Base-by-base conservation (phyloP, 2,329 filamentous ascomycete species). In the Coniella lustricola region DNA sequence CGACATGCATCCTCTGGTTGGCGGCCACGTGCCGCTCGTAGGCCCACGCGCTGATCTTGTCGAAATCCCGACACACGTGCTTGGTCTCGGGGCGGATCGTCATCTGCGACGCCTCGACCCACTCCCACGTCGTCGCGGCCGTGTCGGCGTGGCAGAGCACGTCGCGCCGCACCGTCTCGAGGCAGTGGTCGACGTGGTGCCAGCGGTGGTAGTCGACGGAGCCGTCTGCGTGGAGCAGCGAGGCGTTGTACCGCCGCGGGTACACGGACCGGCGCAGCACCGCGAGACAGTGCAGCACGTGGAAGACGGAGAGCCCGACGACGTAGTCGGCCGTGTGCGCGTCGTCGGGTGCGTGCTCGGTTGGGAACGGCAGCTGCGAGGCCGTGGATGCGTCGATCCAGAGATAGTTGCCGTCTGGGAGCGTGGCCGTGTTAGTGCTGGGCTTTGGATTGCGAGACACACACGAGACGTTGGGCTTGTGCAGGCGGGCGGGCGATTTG, bases 161-260 rank as follows among this genome's bases (percentile, higher is more conserved):
- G 16, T 44, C 47, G n/a, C 47, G 47, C 4, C 47, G 34, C 14
- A 49, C 29, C 7, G 47, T 44, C 29, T 49, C 47, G 12, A 49
- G 41, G 35, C 47, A 49, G 31, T 49, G 47, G 17, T 49, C 47
- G 25, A 49, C 32, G 18, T 49, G 47, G 21, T 35, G 29, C 47
- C 47, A 49, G 16, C 29, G 44, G 18, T 36, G 34, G 22, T 44
- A 49, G 29, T 49, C 47, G 12, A 49, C 35, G 10, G 35, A 44
- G 16, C 41, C 47, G 14, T 49, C 41, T 4, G 18, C 17, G 20
- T 40, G 33, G 17, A 49, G 14, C 10, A 49, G 37, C 3, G 47
- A 49, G 18, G 47, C 39, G 40, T 49, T 49, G 35, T 44, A 49
- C 14, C 41, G 40, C 4, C n/a, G 35, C 10, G 47, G 47, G 35